Evolutionary conservation across 2,329 filamentous ascomycete genomes (phyloP), one percentile per base, ranked within the genome.

Genomic region (Ceratocystis papillata): DNA sequence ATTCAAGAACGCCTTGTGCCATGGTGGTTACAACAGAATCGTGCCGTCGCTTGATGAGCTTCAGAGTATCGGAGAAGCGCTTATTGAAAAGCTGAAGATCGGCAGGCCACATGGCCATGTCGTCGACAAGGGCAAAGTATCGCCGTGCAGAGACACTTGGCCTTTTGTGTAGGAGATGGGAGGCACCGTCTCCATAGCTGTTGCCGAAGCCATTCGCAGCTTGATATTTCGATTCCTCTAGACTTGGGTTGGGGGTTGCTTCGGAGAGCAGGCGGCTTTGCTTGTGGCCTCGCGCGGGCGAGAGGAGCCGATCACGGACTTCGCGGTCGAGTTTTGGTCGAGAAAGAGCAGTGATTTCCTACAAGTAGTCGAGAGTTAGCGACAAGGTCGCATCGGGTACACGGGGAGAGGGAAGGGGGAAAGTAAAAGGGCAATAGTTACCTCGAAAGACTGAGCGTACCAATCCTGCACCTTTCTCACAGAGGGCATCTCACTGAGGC

Each of bases 401-500:
- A 45, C 60, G 64, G 46, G 15, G 20, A 33, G 57, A 59, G 5
- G 5, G 25, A 25, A 17, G 17, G 30, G 25, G 37, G 20, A 59
- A n/a, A 12, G 30, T 6, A 48, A 48, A 25, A 15, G 37, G 10
- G n/a, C 12, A 22, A 48, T 25, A 74, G 83, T 72, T 83, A 96
- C 92, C 85, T 99, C 94, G 73, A 99, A 99, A 63, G 94, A 99
- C 79, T 99, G 94, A 70, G 93, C 94, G 76, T 99, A 99, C 94
- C 94, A 99, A 73, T 97, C 92, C 75, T 92, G 88, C 71, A 99
- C 94, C 73, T 87, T 90, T 75, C 87, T 87, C 71, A 99, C 96
- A 10, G 94, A 97, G 48, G 92, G 90, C 94, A 99, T 97, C 71
- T 97, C 92, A 75, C 90, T 96, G 69, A 99, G 83, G 66, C 94